Conservation (phyloP, 2,329 filamentous ascomycete genomes). For the Aureobasidium lini region DNA sequence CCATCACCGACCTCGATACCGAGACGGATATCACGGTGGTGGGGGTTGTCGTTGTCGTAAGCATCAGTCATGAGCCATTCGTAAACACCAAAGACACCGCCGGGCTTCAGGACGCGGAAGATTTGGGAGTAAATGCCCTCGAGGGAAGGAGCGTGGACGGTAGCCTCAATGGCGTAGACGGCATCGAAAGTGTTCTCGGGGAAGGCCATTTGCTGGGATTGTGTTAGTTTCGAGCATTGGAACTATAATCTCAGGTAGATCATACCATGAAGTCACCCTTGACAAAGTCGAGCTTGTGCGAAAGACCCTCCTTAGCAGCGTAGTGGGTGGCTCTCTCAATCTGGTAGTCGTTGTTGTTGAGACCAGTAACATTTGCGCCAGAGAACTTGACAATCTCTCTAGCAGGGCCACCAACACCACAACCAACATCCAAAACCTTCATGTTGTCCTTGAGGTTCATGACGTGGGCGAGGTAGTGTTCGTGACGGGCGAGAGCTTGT, state of each 20-base stretch:
- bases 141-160: constrained; percentile 84
- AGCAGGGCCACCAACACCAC: constrained; percentile 91
- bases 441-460: constrained; percentile 81
- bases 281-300: constrained; percentile 72
- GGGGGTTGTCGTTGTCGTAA: constrained; percentile 81
- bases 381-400: constrained; percentile 96
- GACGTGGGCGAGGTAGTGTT: constrained; percentile 91
- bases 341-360: constrained; percentile 99
- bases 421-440: constrained; percentile 91
- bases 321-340: constrained; percentile 88
- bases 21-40: constrained; percentile 83
- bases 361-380: constrained; percentile 76
- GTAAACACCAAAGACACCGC: constrained; percentile 92
- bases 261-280: constrained; percentile 93
- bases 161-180: constrained; percentile 95
- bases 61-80: constrained; percentile 98
- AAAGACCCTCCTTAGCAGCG: constrained; percentile 71
- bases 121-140: constrained; percentile 93
- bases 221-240: constrained; percentile 13
- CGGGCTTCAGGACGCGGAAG: constrained; percentile 89
- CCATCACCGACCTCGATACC: constrained; percentile 94
- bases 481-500: constrained; percentile 89
- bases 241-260: background rate
- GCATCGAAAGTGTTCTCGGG: constrained; percentile 87
- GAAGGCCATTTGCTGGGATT: constrained; percentile 77